Evolutionary conservation across 495 filamentous ascomycete species (phyloP).

Genomic region (Lasiosphaeria ovina): DNA sequence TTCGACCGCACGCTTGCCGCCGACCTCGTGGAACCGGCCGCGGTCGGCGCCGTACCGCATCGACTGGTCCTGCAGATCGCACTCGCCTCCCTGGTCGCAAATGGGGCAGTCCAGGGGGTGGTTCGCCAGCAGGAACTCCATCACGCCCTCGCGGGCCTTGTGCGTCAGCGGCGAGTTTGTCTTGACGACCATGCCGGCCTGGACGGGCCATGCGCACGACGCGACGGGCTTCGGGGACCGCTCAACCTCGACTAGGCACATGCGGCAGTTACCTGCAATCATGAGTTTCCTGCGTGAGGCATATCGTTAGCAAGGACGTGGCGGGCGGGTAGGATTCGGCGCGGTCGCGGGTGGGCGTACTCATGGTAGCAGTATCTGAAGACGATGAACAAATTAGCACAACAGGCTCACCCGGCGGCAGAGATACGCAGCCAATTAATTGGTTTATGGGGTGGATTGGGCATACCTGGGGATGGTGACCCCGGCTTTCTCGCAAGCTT

Average conservation of each 20-base stretch:
- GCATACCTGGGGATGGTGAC: slow-evolving; percentile 77
- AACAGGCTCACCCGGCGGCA: background rate
- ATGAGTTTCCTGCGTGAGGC: slow-evolving; percentile 72
- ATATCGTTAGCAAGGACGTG: slow-evolving; percentile 31
- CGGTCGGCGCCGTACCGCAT: slow-evolving; percentile 98
- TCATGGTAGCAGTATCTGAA: slow-evolving; percentile 98
- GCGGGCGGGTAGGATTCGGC: slow-evolving; percentile 10
- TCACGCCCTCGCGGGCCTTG: slow-evolving; percentile 96
- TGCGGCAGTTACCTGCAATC: slow-evolving; percentile 99
- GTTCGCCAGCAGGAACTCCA: slow-evolving; percentile 97
- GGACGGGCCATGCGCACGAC: slow-evolving; percentile 98
- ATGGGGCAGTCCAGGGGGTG: slow-evolving; percentile 97
- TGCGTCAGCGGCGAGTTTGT: slow-evolving; percentile 93
- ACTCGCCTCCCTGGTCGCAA: slow-evolving; percentile 98
- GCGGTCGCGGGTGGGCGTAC: slow-evolving; percentile 44
- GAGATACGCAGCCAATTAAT: background rate
- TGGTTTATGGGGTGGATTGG: background rate
- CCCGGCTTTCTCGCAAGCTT: slow-evolving; percentile 98
- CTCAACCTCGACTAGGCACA: slow-evolving; percentile 99
- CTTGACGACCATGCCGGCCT: slow-evolving; percentile 98
- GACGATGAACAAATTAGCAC: slow-evolving; percentile 33
- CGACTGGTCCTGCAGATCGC: slow-evolving; percentile 97
- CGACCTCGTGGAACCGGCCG: slow-evolving; percentile 92
- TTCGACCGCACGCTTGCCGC: slow-evolving; percentile 94
- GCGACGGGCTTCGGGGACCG: slow-evolving; percentile 92